phyloP scores from a whole-genome alignment of 805 yeast species.

The Kluyveromyces wickerhamii region DNA sequence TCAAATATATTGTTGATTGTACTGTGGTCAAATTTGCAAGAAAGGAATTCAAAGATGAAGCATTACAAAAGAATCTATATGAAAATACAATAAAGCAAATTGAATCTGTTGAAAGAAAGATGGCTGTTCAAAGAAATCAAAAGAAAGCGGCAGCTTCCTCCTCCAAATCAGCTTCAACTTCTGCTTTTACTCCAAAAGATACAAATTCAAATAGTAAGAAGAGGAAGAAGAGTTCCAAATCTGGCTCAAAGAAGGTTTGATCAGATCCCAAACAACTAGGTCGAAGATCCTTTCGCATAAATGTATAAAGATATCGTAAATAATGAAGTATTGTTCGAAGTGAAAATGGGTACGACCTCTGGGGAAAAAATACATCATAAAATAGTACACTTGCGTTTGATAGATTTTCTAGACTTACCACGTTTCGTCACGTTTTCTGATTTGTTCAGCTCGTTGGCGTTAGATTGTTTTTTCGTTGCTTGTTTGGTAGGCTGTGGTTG shows the following conservation, averaged over 20 bases:
- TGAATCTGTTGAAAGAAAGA: slow-evolving; percentile 53
- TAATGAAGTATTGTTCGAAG: no score
- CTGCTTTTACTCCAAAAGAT: slow-evolving; percentile 3
- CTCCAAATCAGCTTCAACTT: background rate
- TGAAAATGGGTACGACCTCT: no score
- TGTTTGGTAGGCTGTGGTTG: slow-evolving; percentile 1
- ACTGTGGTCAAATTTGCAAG: slow-evolving; percentile 45
- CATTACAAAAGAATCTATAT: slow-evolving; percentile 51
- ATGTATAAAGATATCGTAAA: no score
- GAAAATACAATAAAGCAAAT: slow-evolving; percentile 55
- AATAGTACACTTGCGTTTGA: slow-evolving; percentile 19
- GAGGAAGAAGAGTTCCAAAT: slow-evolving; percentile 5
- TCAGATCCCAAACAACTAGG: background rate
- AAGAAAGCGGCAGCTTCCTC: slow-evolving; percentile 6
- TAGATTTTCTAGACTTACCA: slow-evolving; percentile 11
- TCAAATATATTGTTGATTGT: slow-evolving; percentile 62
- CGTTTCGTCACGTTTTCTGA: background rate
- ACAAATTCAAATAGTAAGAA: slow-evolving; percentile 4
- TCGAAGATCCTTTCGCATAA: no score
- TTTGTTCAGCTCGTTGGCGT: background rate
- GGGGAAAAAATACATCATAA: no score
- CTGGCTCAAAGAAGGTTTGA: background rate
- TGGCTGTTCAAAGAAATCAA: slow-evolving; percentile 59
- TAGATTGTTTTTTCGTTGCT: slow-evolving; percentile 5
- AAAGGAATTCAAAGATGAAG: slow-evolving; percentile 54